Percentiles rank a stretch among this genome's conserved stretches.
Conservation (phyloP, 163 green algal species). For the Coccomyxa subellipsoidea region DNA sequence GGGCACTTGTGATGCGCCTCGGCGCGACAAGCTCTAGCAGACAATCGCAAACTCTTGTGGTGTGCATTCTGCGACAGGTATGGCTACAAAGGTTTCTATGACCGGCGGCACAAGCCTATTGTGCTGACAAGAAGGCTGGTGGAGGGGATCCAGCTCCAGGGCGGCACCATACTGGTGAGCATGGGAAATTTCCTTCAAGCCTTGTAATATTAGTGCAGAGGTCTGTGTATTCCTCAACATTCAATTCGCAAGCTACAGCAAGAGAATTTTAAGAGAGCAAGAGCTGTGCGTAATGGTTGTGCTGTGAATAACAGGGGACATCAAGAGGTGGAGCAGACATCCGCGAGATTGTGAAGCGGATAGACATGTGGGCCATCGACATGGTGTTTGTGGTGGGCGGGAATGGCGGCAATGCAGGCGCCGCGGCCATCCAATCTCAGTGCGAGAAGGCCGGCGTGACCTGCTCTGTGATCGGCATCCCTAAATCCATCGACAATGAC, state of each 20-base stretch:
- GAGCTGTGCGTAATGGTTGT: no score
- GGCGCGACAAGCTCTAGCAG: no score
- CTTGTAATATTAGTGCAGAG: no score
- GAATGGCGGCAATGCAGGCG: constrained; percentile 90
- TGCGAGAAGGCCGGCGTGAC: constrained; percentile 58
- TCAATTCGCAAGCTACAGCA: no score
- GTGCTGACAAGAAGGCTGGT: constrained; percentile 72
- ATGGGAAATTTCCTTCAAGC: no score
- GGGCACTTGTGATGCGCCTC: no score
- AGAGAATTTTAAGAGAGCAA: no score
- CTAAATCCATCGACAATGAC: constrained; percentile 94
- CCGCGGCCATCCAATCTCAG: constrained; percentile 80
- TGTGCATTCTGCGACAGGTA: constrained; percentile 32
- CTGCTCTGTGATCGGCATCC: constrained; percentile 79
- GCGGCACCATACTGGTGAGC: constrained; percentile 84
- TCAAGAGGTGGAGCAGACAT: constrained; percentile 79
- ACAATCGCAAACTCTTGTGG: no score
- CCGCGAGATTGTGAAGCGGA: constrained; percentile 88
- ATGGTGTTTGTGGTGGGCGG: constrained; percentile 96
- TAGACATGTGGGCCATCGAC: constrained; percentile 94
- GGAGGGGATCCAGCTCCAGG: constrained; percentile 87
- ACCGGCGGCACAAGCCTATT: constrained; percentile 66
- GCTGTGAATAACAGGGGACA: constrained; percentile 69
- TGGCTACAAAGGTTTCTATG: constrained; percentile 79
- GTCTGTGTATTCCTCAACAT: no score